These are phyloP conservation scores for Lablab purpureus DNA, from an alignment of 306 rosid species.

Conservation along the genomic window DNA sequence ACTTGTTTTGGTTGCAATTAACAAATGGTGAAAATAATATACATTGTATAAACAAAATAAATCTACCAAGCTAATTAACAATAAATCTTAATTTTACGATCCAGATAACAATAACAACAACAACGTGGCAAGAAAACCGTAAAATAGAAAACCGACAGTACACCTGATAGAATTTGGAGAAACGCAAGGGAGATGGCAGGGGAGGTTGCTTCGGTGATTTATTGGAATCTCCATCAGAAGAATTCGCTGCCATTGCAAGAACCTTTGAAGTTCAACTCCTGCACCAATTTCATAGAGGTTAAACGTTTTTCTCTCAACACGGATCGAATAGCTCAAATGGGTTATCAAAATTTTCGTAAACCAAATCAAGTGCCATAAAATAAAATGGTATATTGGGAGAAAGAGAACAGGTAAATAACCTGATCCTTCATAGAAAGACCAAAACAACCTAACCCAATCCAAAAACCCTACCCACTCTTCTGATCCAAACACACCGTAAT, in stretches of 20 bases:
- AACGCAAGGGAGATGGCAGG: conserved; percentile 85
- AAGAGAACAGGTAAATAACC: conserved; percentile 39
- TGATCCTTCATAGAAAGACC: conserved; percentile 40
- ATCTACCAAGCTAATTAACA: conserved; percentile 11
- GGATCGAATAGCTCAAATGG: background rate
- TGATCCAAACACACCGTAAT: conserved; percentile 48
- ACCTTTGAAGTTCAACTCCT: conserved; percentile 46
- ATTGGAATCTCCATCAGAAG: conserved; percentile 64
- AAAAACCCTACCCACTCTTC: conserved; percentile 51
- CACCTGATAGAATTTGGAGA: conserved; percentile 89
- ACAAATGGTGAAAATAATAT: background rate
- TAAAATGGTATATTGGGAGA: background rate
- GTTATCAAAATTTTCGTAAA: conserved; percentile 15
- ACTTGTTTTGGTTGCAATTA: background rate
- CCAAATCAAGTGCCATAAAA: conserved; percentile 21
- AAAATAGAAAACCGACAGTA: background rate
- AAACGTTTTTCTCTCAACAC: background rate
- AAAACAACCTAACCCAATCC: conserved; percentile 32
- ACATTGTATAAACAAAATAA: background rate
- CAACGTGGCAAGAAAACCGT: conserved; percentile 22
- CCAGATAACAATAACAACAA: conserved; percentile 32
- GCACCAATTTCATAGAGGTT: conserved; percentile 41
- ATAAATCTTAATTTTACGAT: background rate
- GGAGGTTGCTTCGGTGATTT: conserved; percentile 71
- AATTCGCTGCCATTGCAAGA: conserved; percentile 63